Conservation (phyloP, 1,284 basidiomycete species). For the Inonotus hispidus region DNA sequence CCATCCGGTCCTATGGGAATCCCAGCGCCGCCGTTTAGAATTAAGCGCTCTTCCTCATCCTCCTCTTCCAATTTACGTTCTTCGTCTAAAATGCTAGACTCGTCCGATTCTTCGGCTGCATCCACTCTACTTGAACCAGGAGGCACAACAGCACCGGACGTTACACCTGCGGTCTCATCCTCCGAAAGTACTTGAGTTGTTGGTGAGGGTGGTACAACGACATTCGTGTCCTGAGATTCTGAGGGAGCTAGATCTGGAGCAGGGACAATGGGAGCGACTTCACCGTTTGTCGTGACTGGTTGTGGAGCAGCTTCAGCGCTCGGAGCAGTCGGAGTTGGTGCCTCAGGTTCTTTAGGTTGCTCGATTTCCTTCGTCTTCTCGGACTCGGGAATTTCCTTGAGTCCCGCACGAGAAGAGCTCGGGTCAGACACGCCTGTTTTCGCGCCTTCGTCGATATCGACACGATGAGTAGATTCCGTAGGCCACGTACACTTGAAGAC, state of each 20-base stretch:
- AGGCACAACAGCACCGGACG: slow-evolving; percentile 63
- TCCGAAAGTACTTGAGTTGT: slow-evolving; percentile 35
- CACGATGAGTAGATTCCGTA: slow-evolving; percentile 32
- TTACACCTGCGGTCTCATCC: slow-evolving; percentile 60
- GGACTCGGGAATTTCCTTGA: slow-evolving; percentile 9
- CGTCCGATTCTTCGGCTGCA: slow-evolving; percentile 39
- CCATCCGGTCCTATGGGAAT: slow-evolving; percentile 86
- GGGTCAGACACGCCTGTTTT: slow-evolving; percentile 16
- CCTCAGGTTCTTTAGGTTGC: slow-evolving; percentile 14
- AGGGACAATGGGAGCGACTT: slow-evolving; percentile 12
- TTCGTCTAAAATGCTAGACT: slow-evolving; percentile 39
- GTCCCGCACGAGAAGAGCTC: slow-evolving; percentile 1
- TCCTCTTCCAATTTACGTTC: slow-evolving; percentile 46
- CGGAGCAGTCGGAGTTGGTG: slow-evolving; percentile 12
- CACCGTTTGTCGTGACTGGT: slow-evolving; percentile 4
- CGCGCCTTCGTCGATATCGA: slow-evolving; percentile 28
- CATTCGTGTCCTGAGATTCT: slow-evolving; percentile 28
- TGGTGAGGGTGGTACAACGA: slow-evolving; percentile 52
- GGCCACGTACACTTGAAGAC: slow-evolving; percentile 36
- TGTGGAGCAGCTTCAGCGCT: slow-evolving; percentile 9
- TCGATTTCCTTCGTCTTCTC: slow-evolving; percentile 20
- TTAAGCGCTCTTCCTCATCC: slow-evolving; percentile 77
- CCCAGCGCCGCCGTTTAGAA: slow-evolving; percentile 76
- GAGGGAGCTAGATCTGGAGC: slow-evolving; percentile 21
- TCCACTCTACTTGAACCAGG: slow-evolving; percentile 60